Evolutionary conservation across 768 basidiomycete species (phyloP), one percentile per base, ranked within the genome.

Genomic region (Amanita inopinata): DNA sequence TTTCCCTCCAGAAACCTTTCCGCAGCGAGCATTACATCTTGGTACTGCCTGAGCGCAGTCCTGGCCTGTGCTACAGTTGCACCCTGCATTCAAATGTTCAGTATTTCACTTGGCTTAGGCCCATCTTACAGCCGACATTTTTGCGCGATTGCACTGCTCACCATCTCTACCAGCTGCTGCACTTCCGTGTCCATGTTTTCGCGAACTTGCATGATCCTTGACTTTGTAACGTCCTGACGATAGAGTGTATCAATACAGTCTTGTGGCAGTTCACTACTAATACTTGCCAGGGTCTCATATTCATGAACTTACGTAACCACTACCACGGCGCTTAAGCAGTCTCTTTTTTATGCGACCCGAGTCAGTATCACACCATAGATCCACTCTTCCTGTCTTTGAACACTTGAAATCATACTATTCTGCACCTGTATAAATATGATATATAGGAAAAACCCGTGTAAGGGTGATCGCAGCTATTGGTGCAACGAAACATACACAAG

Each of bases 11-110:
- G 85, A 46, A 89, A 78, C 34, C 72, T 71, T 58, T 90, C 90
- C 2, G 91, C 90, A 10, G 92, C 92, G 55, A 86, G 72, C 85
- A 89, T 88, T 25, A 92, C 89, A 69, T 97, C 91, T 48, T 78
- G 85, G 57, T 84, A 74, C 53, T 80, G 78, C 48, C 70, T 74
- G 55, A 96, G 62, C 12, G 92, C 92, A 22, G 83, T 86, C 51
- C 75, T 76, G 30, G 93, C 92, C 64, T 92, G 86, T 9, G 78
- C 75, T 8, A 63, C 57, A 0, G 83, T 86, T 22, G 89, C 89
- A 51, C 92, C 92, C 92, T 93, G 45, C 28, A 43, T 31, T 43
- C 20, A 39, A 22, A 47, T 45, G 22, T 33, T 40, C 30, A 28
- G 25, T 15, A 15, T 7, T 35, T 7, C 19, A 7, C 9, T 6